Base-by-base conservation (phyloP, 768 basidiomycete species). In the Mycena indigotica region DNA sequence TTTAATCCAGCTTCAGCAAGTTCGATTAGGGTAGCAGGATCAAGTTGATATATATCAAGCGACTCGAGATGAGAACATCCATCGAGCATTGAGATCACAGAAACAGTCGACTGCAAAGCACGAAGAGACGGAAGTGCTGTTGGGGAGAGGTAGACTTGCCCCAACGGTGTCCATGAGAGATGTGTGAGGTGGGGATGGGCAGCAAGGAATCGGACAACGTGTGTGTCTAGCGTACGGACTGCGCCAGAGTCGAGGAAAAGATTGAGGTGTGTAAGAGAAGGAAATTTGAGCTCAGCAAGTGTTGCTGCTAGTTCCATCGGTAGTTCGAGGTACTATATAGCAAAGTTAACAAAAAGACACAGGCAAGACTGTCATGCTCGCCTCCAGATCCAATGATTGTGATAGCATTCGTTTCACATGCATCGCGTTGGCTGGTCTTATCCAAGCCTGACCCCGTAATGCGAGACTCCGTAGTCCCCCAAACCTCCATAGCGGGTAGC, bases 151-250 rank as follows among this genome's bases (percentile, higher is more conserved):
- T 60, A 53, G n/a, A 75, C 66, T 19, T 65, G 67, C 24, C 71
- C 70, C 1, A 77, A 65, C 2, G 80, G 78, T n/a, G 69, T 72
- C 80, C 80, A 83, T 26, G 66, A 67, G 3, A 83, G 73, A 16
- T 77, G 77, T 57, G 80, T 77, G 40, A 83, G 70, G 2, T 71
- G 71, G 3, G 79, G 74, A 59, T 82, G 79, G n/a, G 70, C 72
- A 53, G 76, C 68, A 12, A 83, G 67, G 58, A 83, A 83, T 23
- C 59, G 64, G 39, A 70, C 65, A 13, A 73, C 70, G 41, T 75
- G 71, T 15, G 69, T 62, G 53, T 77, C 75, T 40, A 75, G 70
- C 28, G 63, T 66, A 29, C 65, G 64, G 3, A 69, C 68, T 1
- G 72, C 70, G n/a, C 80, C 81, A 0, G 74, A 73, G 44, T 77